Percentiles rank a stretch among this genome's conserved stretches.
phyloP scores from a whole-genome alignment of 2,329 filamentous ascomycete genomes.

The Aspergillus glaucus region DNA sequence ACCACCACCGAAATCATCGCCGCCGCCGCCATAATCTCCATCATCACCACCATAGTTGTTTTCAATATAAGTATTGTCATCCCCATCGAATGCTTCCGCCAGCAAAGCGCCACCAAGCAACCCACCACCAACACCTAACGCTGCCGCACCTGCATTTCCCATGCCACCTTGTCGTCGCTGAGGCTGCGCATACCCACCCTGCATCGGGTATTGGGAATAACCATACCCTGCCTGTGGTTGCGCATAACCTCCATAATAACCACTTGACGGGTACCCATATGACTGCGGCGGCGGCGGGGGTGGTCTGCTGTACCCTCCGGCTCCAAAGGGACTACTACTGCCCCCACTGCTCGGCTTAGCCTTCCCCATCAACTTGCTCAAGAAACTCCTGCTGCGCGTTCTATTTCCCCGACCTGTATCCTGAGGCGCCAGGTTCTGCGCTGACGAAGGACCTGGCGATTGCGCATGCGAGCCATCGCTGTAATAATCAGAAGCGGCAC shows the following conservation, averaged over 20 bases:
- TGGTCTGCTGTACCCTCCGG: constrained; percentile 10
- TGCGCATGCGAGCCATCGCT: constrained; percentile 14
- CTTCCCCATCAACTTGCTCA: constrained; percentile 51
- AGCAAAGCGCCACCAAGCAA: constrained; percentile 71
- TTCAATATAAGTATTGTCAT: constrained; percentile 51
- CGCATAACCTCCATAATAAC: constrained; percentile 28
- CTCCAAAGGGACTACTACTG: background rate
- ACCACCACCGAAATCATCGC: constrained; percentile 25
- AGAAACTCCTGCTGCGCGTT: constrained; percentile 38
- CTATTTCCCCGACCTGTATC: constrained; percentile 21
- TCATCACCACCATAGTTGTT: constrained; percentile 25
- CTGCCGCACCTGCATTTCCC: constrained; percentile 67
- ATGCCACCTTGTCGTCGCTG: constrained; percentile 47
- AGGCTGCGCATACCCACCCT: constrained; percentile 34
- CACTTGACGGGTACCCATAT: constrained; percentile 16
- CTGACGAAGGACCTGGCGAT: constrained; percentile 1
- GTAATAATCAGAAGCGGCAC: constrained; percentile 47
- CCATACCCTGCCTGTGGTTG: constrained; percentile 28
- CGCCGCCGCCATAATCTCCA: constrained; percentile 22
- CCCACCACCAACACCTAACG: constrained; percentile 74
- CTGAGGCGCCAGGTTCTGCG: constrained; percentile 22
- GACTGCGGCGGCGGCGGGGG: constrained; percentile 18
- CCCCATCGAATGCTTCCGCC: constrained; percentile 60
- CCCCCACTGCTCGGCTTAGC: constrained; percentile 15
- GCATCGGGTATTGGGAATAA: constrained; percentile 29